A percentile compares a stretch with the other conserved stretches of the same genome.
Evolutionary conservation across 768 basidiomycete genomes (phyloP).

Genomic region (Suillus variegatus): DNA sequence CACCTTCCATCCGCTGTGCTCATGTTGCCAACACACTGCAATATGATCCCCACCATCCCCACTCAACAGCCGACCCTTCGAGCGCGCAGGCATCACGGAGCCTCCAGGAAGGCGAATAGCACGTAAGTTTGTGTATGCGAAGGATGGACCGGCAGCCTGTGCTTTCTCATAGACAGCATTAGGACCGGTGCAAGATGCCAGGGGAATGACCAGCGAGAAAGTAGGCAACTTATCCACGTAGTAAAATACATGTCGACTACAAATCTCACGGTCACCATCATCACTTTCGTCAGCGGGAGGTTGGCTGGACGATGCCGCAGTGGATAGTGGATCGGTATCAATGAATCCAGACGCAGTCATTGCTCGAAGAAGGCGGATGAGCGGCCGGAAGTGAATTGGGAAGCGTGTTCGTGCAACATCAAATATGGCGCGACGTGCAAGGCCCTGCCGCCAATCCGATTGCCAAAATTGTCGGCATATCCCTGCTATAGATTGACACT

Average conservation of each 20-base stretch:
- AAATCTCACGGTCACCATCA: slow-evolving; percentile 54
- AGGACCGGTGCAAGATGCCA: slow-evolving; percentile 59
- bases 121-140: slow-evolving; percentile 65
- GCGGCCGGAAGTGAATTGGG: slow-evolving; percentile 72
- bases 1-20: slow-evolving; percentile 85
- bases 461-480: slow-evolving; percentile 87
- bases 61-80: slow-evolving; percentile 70
- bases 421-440: slow-evolving; percentile 75
- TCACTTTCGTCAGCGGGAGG: slow-evolving; percentile 40
- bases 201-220: slow-evolving; percentile 73
- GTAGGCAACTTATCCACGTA: slow-evolving; percentile 74
- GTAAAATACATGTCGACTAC: slow-evolving; percentile 70
- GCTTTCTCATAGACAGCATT: slow-evolving; percentile 74
- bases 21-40: slow-evolving; percentile 78
- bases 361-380: slow-evolving; percentile 71
- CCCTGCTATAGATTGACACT: slow-evolving; percentile 57
- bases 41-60: slow-evolving; percentile 64
- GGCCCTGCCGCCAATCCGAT: slow-evolving; percentile 66
- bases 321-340: slow-evolving; percentile 68
- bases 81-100: slow-evolving; percentile 63
- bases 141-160: slow-evolving; percentile 47
- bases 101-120: slow-evolving; percentile 79
- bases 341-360: slow-evolving; percentile 79
- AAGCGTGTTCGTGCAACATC: slow-evolving; percentile 83
- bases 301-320: slow-evolving; percentile 43